These are phyloP conservation scores for Rhodotorula sp. DNA, from an alignment of 1,284 basidiomycete species.

Conservation along the genomic window DNA sequence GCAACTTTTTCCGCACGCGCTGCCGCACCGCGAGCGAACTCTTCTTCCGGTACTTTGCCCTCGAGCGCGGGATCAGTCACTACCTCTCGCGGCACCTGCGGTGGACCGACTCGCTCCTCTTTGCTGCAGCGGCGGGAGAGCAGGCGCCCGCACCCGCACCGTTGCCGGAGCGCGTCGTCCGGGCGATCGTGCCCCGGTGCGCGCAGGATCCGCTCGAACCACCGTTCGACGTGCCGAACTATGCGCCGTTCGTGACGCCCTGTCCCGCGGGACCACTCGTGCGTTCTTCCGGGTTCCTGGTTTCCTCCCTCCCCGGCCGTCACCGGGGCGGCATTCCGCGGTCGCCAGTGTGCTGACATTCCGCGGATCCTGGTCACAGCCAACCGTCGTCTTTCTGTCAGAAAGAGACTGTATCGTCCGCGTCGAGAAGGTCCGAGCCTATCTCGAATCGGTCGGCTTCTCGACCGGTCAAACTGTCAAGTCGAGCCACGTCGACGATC, in stretches of 20 bases:
- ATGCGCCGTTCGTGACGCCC: slow-evolving; percentile 22
- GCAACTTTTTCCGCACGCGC: slow-evolving; percentile 38
- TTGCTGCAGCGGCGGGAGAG: slow-evolving; percentile 2
- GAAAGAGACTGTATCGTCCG: slow-evolving; percentile 35
- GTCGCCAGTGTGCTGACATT: too few relatives aligned
- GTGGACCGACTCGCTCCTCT: slow-evolving; percentile 36
- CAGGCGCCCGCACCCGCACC: slow-evolving; percentile 9
- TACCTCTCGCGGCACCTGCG: slow-evolving; percentile 31
- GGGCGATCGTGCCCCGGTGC: slow-evolving; percentile 18
- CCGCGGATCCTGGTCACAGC: slow-evolving; percentile 12
- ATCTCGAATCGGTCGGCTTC: slow-evolving; percentile 23
- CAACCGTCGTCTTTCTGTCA: slow-evolving; percentile 28
- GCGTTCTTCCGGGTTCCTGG: not conserved
- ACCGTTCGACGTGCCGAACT: slow-evolving; percentile 23
- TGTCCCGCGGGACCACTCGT: slow-evolving; percentile 30
- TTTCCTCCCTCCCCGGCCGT: not conserved
- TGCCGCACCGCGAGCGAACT: slow-evolving; percentile 31
- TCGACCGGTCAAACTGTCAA: not conserved
- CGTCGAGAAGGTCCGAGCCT: slow-evolving; percentile 15
- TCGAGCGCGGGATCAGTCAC: slow-evolving; percentile 38
- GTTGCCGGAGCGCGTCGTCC: slow-evolving; percentile 18
- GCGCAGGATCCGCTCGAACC: slow-evolving; percentile 15
- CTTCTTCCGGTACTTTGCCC: slow-evolving; percentile 40
- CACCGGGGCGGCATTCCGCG: too few relatives aligned
- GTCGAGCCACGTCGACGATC: not conserved